Evolutionary conservation across 345 rosid species (phyloP).

Genomic region (Ricinus communis): DNA sequence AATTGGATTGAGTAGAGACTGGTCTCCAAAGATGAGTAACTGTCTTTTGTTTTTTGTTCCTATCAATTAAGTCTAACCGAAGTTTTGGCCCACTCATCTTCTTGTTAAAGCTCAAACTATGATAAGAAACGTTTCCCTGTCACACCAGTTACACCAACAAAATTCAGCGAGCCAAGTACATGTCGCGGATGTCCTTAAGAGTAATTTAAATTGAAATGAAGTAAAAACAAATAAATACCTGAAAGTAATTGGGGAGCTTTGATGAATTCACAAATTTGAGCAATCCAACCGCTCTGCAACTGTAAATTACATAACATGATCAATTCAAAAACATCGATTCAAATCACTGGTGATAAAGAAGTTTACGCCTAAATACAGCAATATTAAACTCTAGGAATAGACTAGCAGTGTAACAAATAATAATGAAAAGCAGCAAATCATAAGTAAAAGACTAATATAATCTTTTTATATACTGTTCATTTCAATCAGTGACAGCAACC

Average conservation of each 20-base stretch:
- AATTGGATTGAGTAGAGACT: constrained; percentile 45
- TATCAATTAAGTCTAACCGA: constrained; percentile 24
- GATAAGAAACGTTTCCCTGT: constrained; percentile 33
- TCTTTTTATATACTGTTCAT: too few relatives aligned
- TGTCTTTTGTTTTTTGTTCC: constrained; percentile 38
- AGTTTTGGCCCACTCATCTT: constrained; percentile 34
- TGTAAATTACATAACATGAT: background rate
- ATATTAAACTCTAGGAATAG: too few relatives aligned
- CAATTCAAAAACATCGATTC: too few relatives aligned
- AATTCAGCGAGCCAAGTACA: too few relatives aligned
- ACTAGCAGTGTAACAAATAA: too few relatives aligned
- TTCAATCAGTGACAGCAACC: too few relatives aligned
- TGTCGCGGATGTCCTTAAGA: too few relatives aligned
- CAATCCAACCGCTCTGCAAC: constrained; percentile 44
- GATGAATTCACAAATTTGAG: constrained; percentile 34
- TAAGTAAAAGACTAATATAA: too few relatives aligned
- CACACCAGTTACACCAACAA: too few relatives aligned
- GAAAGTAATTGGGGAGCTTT: constrained; percentile 33
- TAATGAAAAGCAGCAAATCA: too few relatives aligned
- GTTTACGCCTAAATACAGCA: background rate
- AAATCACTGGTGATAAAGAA: too few relatives aligned
- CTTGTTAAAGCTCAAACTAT: constrained; percentile 29
- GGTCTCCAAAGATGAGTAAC: constrained; percentile 54
- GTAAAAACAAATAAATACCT: constrained; percentile 26
- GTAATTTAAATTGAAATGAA: too few relatives aligned